Evolutionary conservation across 2,329 filamentous ascomycete genomes (phyloP), one percentile per base, ranked within the genome.

Genomic region (Onygenales sp.): DNA sequence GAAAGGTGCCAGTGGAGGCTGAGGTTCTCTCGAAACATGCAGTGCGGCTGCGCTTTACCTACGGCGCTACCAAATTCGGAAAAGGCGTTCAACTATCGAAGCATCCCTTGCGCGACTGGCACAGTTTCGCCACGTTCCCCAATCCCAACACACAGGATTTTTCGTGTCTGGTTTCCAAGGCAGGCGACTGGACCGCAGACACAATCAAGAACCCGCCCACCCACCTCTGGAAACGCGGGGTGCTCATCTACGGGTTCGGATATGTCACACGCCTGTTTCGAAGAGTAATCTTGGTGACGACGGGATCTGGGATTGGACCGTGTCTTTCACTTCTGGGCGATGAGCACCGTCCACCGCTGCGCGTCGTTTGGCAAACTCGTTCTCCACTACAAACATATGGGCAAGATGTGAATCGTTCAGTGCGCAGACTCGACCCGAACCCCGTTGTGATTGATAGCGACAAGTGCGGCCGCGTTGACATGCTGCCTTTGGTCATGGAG

Each of bases 101-200:
- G 51, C 74, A 76, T 7, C 85, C 86, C 0, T 72, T 89, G 41
- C 69, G 77, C 7, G 86, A 91, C 68, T 88, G 85, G 77, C 87
- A 91, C 69, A 80, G 83, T 0, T 91, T 91, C 63, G 87, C 86
- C 43, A 84, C 84, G 1, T 86, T 90, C 56, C 82, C 85, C 1
- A 77, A 81, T 55, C 75, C 79, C 2, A 64, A 74, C 54, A 69
- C 74, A 39, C 72, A 72, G 51, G 83, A 80, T 11, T 88, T 85
- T 69, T 87, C 84, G 0, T 73, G 86, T 33, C 72, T 90, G 33
- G 76, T 90, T 32, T 87, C 85, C 52, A 85, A 84, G 58, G 85
- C 85, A 3, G 86, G 86, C 21, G 85, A 90, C 69, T 90, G 86
- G 86, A 90, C 86, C 0, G 72, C 72, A 27, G 72, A 75, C 35